These are phyloP conservation scores for Wickerhamia fluorescens DNA, from an alignment of 805 yeast genomes.

Conservation along the genomic window DNA sequence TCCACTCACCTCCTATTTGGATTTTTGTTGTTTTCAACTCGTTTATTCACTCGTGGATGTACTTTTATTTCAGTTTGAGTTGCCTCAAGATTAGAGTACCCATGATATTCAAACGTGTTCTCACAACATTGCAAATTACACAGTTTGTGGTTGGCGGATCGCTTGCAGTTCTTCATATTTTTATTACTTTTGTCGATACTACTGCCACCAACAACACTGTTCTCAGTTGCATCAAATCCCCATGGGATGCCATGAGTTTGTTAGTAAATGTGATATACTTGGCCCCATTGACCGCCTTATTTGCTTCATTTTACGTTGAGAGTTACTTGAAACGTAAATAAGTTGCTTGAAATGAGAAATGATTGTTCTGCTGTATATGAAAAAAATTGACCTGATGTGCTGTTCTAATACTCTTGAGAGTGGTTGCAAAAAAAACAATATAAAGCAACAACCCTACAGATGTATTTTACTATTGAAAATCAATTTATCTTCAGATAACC, in stretches of 20 bases:
- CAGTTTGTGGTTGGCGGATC: slow-evolving; percentile 68
- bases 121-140: slow-evolving; percentile 61
- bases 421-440: too few species aligned
- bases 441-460: too few species aligned
- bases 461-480: too few species aligned
- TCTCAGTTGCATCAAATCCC: slow-evolving; percentile 44
- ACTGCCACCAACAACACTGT: slow-evolving; percentile 28
- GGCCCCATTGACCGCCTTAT: slow-evolving; percentile 59
- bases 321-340: slow-evolving; percentile 35
- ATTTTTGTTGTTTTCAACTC: slow-evolving; percentile 74
- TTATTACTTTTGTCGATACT: slow-evolving; percentile 51
- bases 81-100: slow-evolving; percentile 57
- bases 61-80: slow-evolving; percentile 57
- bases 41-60: slow-evolving; percentile 72
- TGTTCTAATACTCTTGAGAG: too few species aligned
- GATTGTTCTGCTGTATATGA: too few species aligned
- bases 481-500: too few species aligned
- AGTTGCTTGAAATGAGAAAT: not conserved
- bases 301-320: slow-evolving; percentile 59
- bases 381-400: too few species aligned
- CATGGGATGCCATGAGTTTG: slow-evolving; percentile 58
- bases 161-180: slow-evolving; percentile 57
- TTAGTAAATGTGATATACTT: slow-evolving; percentile 57
- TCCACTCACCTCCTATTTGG: slow-evolving; percentile 71
- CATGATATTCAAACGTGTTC: slow-evolving; percentile 43